A percentile compares a stretch with the other conserved stretches of the same genome.
These are phyloP conservation scores for Nemania sp. DNA, from an alignment of 2,329 filamentous ascomycete species.

Conservation along the genomic window DNA sequence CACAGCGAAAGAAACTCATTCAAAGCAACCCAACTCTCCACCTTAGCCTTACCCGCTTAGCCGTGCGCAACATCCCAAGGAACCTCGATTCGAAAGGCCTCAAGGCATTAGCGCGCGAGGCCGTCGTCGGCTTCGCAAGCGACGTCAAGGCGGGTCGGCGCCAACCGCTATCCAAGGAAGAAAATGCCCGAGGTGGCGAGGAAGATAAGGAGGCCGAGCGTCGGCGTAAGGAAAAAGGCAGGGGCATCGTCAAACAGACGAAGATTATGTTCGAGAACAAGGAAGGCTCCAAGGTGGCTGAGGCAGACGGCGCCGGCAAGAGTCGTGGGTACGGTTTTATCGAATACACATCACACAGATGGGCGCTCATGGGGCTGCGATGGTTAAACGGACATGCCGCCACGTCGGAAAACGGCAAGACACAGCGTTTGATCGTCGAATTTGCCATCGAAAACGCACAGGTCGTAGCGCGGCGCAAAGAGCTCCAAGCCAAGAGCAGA, in stretches of 20 bases:
- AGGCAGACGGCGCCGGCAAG: conserved; percentile 80
- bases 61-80: conserved; percentile 89
- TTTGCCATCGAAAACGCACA: conserved; percentile 99
- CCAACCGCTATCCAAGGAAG: conserved; percentile 87
- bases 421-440: conserved; percentile 91
- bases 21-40: conserved; percentile 91
- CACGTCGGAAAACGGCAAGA: conserved; percentile 75
- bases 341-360: conserved; percentile 93
- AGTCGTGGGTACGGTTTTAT: conserved; percentile 97
- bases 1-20: conserved; percentile 89
- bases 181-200: conserved; percentile 81
- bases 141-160: conserved; percentile 86
- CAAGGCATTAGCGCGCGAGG: conserved; percentile 89
- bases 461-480: conserved; percentile 84
- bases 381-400: conserved; percentile 86
- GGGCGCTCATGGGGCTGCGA: conserved; percentile 92
- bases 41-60: conserved; percentile 88
- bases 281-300: conserved; percentile 84
- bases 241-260: conserved; percentile 88
- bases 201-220: conserved; percentile 85
- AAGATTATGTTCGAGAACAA: conserved; percentile 94
- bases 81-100: conserved; percentile 86
- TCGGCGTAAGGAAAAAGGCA: conserved; percentile 82
- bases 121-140: conserved; percentile 92
- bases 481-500: conserved; percentile 57